phyloP scores from a whole-genome alignment of 306 rosid species.

The Prunus fruticosa region DNA sequence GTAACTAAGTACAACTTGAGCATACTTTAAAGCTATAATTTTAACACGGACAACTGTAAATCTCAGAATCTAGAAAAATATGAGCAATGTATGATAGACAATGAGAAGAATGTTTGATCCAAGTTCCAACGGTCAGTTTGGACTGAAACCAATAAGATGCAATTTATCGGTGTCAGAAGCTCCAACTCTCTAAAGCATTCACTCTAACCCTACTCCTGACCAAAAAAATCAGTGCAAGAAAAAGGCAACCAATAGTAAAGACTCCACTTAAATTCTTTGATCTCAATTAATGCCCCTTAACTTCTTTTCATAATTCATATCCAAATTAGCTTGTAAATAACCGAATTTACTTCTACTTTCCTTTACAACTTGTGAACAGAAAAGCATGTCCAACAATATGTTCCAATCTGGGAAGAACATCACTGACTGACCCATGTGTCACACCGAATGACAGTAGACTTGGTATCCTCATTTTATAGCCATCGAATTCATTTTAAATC shows the following conservation, averaged over 20 bases:
- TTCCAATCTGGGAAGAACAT: not conserved
- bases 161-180: not conserved
- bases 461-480: not conserved
- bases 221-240: not conserved
- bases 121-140: not conserved
- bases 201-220: not conserved
- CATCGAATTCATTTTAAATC: not conserved
- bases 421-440: not conserved
- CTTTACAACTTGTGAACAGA: no score
- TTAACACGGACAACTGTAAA: not conserved
- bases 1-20: not conserved
- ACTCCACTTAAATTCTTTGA: not conserved
- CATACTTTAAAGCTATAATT: not conserved
- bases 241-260: not conserved
- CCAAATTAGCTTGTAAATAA: not conserved
- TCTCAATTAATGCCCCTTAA: not conserved
- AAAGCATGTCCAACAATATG: not conserved
- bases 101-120: not conserved
- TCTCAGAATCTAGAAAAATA: not conserved
- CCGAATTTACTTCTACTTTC: not conserved
- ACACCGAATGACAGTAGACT: not conserved
- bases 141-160: not conserved
- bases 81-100: not conserved
- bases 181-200: not conserved
- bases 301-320: not conserved